Conservation (phyloP, 78 protist genomes). For the Polysphondylium violaceum region DNA sequence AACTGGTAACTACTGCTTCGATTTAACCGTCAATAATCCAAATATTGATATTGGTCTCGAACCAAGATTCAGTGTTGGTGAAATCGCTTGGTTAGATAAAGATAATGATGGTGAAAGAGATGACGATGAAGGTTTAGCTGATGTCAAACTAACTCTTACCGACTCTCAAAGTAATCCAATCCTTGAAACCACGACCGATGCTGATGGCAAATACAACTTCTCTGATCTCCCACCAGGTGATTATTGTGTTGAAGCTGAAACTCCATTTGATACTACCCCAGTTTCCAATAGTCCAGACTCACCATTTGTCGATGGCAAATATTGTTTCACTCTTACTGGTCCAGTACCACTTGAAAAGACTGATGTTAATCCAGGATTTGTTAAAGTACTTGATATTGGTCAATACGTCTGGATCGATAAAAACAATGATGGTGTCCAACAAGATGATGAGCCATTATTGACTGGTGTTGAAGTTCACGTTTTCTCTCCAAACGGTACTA, state of each 20-base stretch:
- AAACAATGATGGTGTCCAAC: constrained; percentile 13
- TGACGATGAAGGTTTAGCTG: neutral
- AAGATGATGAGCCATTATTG: neutral
- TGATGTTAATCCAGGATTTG: constrained; percentile 2
- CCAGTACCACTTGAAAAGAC: neutral
- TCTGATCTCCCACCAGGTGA: neutral
- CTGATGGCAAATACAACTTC: constrained; percentile 1
- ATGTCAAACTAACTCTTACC: neutral
- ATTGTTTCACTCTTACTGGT: neutral
- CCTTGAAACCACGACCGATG: neutral
- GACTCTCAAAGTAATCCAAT: neutral
- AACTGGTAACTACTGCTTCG: constrained; percentile 22
- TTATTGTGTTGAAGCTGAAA: constrained; percentile 6
- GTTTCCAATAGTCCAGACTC: neutral
- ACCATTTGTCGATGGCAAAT: constrained; percentile 2
- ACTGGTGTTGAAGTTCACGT: neutral
- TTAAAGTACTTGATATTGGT: constrained; percentile 1
- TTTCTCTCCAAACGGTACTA: neutral
- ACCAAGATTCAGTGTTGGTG: neutral
- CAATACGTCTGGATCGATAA: constrained; percentile 1
- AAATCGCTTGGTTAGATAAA: constrained; percentile 1
- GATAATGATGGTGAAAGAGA: constrained; percentile 3
- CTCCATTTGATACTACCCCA: neutral
- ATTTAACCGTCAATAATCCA: neutral
- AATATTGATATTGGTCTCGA: constrained; percentile 17